These are phyloP conservation scores for Lachnellula arida DNA, from an alignment of 2,329 filamentous ascomycete species.

Conservation along the genomic window DNA sequence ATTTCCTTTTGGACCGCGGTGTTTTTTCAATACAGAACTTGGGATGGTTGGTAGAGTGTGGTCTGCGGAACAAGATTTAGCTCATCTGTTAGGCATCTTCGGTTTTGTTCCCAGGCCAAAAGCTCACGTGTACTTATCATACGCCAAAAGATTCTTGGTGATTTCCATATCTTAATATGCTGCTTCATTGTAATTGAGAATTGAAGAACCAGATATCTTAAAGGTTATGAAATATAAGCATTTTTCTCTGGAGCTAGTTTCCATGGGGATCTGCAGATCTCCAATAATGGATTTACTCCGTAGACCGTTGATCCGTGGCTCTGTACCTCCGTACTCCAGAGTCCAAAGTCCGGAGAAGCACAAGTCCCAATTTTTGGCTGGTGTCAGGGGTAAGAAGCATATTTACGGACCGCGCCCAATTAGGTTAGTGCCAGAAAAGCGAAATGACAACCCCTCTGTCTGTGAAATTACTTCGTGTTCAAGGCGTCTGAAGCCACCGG, in stretches of 20 bases:
- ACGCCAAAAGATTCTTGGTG: conserved; percentile 4
- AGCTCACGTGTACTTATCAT: conserved; percentile 7
- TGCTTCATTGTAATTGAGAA: not conserved
- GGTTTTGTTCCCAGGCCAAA: not conserved
- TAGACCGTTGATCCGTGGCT: too few relatives aligned
- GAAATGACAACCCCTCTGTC: not conserved
- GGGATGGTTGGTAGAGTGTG: conserved; percentile 9
- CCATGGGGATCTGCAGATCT: not conserved
- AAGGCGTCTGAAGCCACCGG: not conserved
- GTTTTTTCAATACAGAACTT: conserved; percentile 21
- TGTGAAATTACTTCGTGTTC: not conserved
- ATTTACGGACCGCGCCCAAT: not conserved
- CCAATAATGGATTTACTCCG: too few relatives aligned
- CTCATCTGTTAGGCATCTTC: conserved; percentile 5
- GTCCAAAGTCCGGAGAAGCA: not conserved
- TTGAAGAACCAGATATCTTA: not conserved
- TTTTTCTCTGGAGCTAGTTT: not conserved
- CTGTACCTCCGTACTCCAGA: not conserved
- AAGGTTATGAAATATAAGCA: not conserved
- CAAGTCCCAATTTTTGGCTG: not conserved
- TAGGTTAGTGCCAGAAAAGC: not conserved
- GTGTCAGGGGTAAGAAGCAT: not conserved
- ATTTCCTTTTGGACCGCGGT: conserved; percentile 18
- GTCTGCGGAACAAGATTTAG: conserved; percentile 1
- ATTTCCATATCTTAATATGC: not conserved